These are phyloP conservation scores for Claviceps monticola DNA, from an alignment of 2,329 filamentous ascomycete genomes.

Conservation along the genomic window DNA sequence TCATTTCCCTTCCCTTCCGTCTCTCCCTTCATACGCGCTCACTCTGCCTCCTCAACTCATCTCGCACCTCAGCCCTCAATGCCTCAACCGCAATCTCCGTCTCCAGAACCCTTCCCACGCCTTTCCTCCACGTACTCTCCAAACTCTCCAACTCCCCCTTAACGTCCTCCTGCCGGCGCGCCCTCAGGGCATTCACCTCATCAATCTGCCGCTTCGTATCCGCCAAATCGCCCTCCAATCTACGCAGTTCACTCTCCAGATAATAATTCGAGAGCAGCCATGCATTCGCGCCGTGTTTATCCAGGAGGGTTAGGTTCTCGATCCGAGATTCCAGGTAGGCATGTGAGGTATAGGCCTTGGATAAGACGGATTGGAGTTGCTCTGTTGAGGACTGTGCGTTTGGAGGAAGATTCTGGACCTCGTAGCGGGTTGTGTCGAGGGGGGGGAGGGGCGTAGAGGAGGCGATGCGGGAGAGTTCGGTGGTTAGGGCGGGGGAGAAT, in stretches of 20 bases:
- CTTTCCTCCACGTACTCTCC: conserved; percentile 66
- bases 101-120: conserved; percentile 69
- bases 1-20: too few relatives aligned
- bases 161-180: conserved; percentile 54
- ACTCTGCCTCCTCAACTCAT: conserved; percentile 34
- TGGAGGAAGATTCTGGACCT: conserved; percentile 44
- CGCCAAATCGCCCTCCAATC: conserved; percentile 62
- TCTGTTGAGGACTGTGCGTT: conserved; percentile 5
- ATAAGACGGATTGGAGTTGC: conserved; percentile 48
- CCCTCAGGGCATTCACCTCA: conserved; percentile 54
- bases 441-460: conserved; percentile 29
- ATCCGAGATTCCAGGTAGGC: conserved; percentile 39
- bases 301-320: conserved; percentile 55
- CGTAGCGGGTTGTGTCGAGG: conserved; percentile 68
- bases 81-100: conserved; percentile 72
- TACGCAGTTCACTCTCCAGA: conserved; percentile 51
- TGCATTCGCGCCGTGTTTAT: conserved; percentile 72
- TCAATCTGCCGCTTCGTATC: conserved; percentile 56
- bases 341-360: conserved; percentile 34
- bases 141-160: conserved; percentile 59
- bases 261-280: conserved; percentile 81
- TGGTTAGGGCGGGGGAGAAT: background rate
- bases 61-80: conserved; percentile 52
- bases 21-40: background rate
- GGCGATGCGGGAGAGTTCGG: conserved; percentile 37